Evolutionary conservation across 2,329 filamentous ascomycete species (phyloP).

Genomic region (Bretziella fagacearum): DNA sequence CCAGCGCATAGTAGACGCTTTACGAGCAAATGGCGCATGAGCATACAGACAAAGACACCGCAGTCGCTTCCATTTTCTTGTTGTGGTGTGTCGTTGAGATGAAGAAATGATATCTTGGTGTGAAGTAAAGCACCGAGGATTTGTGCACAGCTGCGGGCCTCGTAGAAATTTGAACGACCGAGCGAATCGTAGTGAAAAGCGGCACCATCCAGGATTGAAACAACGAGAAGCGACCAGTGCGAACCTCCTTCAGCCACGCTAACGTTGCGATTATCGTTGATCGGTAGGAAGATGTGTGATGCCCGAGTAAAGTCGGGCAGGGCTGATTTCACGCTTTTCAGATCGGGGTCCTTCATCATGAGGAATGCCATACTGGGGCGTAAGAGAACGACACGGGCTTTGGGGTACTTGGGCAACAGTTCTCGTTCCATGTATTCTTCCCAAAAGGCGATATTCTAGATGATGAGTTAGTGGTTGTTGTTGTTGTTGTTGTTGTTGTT

Average conservation of each 20-base stretch:
- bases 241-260: conserved; percentile 71
- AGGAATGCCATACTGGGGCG: conserved; percentile 87
- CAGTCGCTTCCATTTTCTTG: conserved; percentile 90
- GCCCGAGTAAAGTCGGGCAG: conserved; percentile 65
- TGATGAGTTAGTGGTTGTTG: conserved; percentile 11
- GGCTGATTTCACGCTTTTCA: conserved; percentile 41
- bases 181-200: conserved; percentile 96
- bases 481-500: no score
- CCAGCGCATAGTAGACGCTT: conserved; percentile 66
- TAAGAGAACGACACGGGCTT: conserved; percentile 75
- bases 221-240: conserved; percentile 87
- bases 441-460: conserved; percentile 91
- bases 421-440: conserved; percentile 93
- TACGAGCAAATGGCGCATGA: conserved; percentile 86
- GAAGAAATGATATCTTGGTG: conserved; percentile 54
- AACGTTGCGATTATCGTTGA: conserved; percentile 73
- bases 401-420: conserved; percentile 60
- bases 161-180: conserved; percentile 53
- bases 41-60: conserved; percentile 85
- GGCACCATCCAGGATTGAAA: conserved; percentile 72
- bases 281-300: conserved; percentile 87
- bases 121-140: conserved; percentile 55
- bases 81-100: conserved; percentile 71
- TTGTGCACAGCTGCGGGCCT: conserved; percentile 51
- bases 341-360: conserved; percentile 55